Evolutionary conservation across 257 asterid genomes (phyloP), one percentile per base, ranked within the genome.

Genomic region (Echium plantagineum): DNA sequence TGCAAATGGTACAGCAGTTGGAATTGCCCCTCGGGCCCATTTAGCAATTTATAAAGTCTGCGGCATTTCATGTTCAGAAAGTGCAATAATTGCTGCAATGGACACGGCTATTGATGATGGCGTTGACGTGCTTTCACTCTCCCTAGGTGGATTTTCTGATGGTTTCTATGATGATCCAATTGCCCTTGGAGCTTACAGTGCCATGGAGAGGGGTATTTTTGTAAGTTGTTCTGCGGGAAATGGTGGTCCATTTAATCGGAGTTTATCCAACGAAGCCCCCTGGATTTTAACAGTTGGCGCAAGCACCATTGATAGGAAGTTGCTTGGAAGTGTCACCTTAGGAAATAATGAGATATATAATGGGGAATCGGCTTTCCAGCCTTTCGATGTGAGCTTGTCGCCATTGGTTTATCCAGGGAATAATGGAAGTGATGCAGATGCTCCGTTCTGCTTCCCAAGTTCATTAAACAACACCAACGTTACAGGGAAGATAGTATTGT

Each of bases 1-100:
- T 16, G 84, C 84, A 21, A 67, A 65, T 7, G 84, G 81, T n/a
- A 69, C 74, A 0, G 79, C 79, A 6, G 65, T 58, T n/a, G 74
- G 74, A 9, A 58, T 70, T 35, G 74, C 74, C 13, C 74, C 74
- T 6, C 53, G 54, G 1, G 74, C 74, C 16, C 65, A 64, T 42
- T 35, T 70, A 47, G 69, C 74, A 5, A 70, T 70, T 24, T 70
- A 70, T 49, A 70, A 59, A 57, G 74, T 70, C 5, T 70, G 74
- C 35, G 20, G 19, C 0, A 9, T 5, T 20, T 28, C 52, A 59
- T 70, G 74, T 70, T 52, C 28, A 26, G 65, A 58, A 35, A 57
- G 61, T 55, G 69, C 60, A 48, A 60, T 70, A 38, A 5, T 70
- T 19, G 70, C 70, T n/a, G 74, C 66, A 46, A 51, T 70, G 55